Conservation (phyloP, 305 asterid genomes). For the Fraxinus latifolia region DNA sequence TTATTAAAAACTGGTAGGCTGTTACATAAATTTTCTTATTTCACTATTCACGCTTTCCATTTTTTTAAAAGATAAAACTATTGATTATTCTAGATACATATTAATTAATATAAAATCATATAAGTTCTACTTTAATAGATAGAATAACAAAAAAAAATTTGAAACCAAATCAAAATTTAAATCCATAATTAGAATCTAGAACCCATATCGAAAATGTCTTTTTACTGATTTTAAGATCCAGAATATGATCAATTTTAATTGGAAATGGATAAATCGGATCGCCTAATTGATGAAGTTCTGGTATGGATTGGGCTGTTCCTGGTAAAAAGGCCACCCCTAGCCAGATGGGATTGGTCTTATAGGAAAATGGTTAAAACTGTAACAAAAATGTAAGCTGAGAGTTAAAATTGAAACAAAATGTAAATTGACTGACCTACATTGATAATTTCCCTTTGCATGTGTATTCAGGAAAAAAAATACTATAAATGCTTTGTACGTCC, state of each 20-base stretch:
- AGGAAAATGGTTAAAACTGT: neutral
- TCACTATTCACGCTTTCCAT: neutral
- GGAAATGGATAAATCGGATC: neutral
- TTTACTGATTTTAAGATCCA: neutral
- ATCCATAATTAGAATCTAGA: neutral
- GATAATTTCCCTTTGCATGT: slow-evolving; percentile 7
- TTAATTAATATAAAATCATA: neutral
- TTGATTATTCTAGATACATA: neutral
- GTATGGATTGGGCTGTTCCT: neutral
- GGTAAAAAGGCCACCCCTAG: neutral
- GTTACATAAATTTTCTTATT: neutral
- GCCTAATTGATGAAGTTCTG: neutral
- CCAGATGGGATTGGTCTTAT: neutral
- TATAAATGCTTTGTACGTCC: slow-evolving; percentile 20
- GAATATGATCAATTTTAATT: neutral
- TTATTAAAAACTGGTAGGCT: neutral
- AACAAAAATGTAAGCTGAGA: neutral
- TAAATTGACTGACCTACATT: neutral
- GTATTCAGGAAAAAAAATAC: slow-evolving; percentile 17
- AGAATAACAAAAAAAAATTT: neutral
- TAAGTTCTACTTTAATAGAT: neutral
- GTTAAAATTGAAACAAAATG: neutral
- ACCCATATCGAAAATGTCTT: neutral
- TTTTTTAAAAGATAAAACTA: neutral
- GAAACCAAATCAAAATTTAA: neutral